These are phyloP conservation scores for Phytophthora melonis DNA, from an alignment of 352 stramenopile genomes.

Conservation along the genomic window DNA sequence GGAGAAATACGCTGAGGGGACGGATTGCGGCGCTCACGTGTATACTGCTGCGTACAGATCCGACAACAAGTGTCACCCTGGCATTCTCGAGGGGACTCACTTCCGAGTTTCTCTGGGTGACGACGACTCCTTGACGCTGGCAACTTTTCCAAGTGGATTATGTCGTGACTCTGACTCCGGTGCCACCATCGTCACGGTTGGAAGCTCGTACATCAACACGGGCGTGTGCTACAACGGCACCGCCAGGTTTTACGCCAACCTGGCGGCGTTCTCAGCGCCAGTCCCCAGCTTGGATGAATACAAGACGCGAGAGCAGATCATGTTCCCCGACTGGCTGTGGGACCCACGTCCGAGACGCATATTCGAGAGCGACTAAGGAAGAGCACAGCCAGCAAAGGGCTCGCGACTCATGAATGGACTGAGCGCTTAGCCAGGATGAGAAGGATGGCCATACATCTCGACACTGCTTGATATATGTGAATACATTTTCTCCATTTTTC, in stretches of 20 bases:
- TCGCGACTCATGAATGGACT: background rate
- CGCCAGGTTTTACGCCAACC: background rate
- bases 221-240: background rate
- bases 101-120: background rate
- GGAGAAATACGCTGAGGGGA: background rate
- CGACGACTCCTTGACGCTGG: background rate
- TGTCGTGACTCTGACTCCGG: background rate
- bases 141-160: background rate
- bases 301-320: background rate
- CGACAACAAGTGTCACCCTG: background rate
- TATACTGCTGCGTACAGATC: background rate
- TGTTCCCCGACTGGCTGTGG: constrained; percentile 23
- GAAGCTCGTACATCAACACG: background rate
- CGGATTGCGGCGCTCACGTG: background rate
- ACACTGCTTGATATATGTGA: background rate
- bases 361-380: background rate
- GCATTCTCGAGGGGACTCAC: background rate
- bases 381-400: background rate
- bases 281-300: constrained; percentile 34
- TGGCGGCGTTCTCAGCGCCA: background rate
- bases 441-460: background rate
- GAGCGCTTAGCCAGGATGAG: background rate
- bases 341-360: constrained; percentile 55
- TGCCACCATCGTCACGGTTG: background rate
- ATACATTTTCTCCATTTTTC: background rate